Percentiles rank a stretch among this genome's conserved stretches.
Conservation (phyloP, 768 basidiomycete genomes). For the Rhizopogon vesiculosus region DNA sequence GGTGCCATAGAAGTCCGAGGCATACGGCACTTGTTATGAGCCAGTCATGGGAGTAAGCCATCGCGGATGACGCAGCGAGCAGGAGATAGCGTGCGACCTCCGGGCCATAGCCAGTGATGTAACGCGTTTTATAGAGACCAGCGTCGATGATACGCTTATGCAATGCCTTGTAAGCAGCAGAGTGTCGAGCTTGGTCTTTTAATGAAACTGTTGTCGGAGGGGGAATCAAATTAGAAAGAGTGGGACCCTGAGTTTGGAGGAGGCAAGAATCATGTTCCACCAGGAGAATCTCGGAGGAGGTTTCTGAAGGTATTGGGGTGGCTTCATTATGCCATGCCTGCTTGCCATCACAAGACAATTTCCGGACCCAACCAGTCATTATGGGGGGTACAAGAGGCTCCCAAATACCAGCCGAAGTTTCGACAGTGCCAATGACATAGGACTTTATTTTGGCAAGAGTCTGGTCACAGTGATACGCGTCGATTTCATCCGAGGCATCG, state of each 20-base stretch:
- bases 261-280: slow-evolving; percentile 34
- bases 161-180: slow-evolving; percentile 74
- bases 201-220: slow-evolving; percentile 51
- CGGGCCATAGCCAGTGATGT: slow-evolving; percentile 83
- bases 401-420: slow-evolving; percentile 53
- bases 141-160: slow-evolving; percentile 70
- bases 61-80: slow-evolving; percentile 54
- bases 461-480: slow-evolving; percentile 75
- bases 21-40: slow-evolving; percentile 70
- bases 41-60: slow-evolving; percentile 61
- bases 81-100: slow-evolving; percentile 77
- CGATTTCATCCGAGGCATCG: slow-evolving; percentile 92
- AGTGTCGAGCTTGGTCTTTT: slow-evolving; percentile 59
- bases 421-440: slow-evolving; percentile 69
- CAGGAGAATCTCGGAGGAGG: slow-evolving; percentile 59
- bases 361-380: slow-evolving; percentile 77
- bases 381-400: slow-evolving; percentile 81
- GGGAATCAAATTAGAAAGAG: slow-evolving; percentile 41
- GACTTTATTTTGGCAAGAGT: slow-evolving; percentile 24
- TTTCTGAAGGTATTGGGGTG: slow-evolving; percentile 29
- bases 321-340: slow-evolving; percentile 64
- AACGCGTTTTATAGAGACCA: slow-evolving; percentile 82
- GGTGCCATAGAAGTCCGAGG: slow-evolving; percentile 93
- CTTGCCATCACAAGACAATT: slow-evolving; percentile 37
- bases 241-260: slow-evolving; percentile 32